Evolutionary conservation across 768 basidiomycete genomes (phyloP).

Genomic region (Suillus decipiens): DNA sequence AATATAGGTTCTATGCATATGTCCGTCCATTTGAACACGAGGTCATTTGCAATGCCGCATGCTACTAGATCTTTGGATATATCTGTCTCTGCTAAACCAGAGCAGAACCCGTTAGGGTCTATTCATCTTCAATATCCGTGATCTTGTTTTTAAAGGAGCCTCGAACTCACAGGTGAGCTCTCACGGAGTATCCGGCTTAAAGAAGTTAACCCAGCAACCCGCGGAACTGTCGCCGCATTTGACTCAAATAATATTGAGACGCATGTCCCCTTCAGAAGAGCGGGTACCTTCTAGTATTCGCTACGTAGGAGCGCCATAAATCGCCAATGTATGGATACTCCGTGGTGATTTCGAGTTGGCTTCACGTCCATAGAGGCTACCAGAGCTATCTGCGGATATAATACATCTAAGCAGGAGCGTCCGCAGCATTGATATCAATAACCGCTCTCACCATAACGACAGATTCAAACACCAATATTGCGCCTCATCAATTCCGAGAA

Average conservation of each 20-base stretch:
- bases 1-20: not conserved
- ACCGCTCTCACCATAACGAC: conserved; percentile 13
- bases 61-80: not conserved
- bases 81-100: no score
- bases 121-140: not conserved
- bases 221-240: not conserved
- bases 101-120: no score
- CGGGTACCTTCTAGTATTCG: no score
- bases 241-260: no score
- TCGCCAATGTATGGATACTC: not conserved
- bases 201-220: not conserved
- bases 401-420: conserved; percentile 25
- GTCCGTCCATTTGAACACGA: no score
- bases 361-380: not conserved
- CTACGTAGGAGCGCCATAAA: not conserved
- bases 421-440: not conserved
- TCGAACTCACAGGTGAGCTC: not conserved
- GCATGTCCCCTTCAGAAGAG: no score
- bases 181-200: not conserved
- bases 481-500: conserved; percentile 51
- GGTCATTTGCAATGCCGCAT: not conserved
- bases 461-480: conserved; percentile 13
- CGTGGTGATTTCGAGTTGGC: no score
- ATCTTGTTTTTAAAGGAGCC: not conserved
- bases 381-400: conserved; percentile 28